Base-by-base conservation (phyloP, 352 stramenopile genomes). In the Phytophthora parvispora region DNA sequence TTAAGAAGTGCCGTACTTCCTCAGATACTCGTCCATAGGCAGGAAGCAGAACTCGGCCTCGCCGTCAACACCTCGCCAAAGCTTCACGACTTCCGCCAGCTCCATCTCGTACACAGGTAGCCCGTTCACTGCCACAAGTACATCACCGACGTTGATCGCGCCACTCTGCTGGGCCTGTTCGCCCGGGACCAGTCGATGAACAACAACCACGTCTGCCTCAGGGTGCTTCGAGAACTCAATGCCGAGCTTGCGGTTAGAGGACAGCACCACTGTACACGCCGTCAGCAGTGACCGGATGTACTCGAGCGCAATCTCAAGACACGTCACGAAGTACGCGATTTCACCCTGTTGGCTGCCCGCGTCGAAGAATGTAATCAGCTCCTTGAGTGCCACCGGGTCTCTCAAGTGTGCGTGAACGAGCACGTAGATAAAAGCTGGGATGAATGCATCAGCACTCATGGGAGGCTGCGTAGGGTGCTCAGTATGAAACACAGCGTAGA, bases 381-480 rank as follows among this genome's bases (percentile, higher is more conserved):
- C 87, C 54, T 93, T 94, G 10, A 95, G 64, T 32, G 84, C 75
- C 25, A 95, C 75, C 0, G 89, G 83, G 62, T 97, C 83, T 16
- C 80, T 80, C 27, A 97, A 47, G 13, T 72, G 67, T 24, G 87
- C 87, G 68, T 95, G 87, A 52, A 97, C 89, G 1, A 97, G 74
- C 58, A 95, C 86, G 77, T 90, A 97, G 55, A 97, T 97, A 71
- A 97, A 97, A 3, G 84, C 88, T 9, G 89, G 89, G 31, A 97
- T 95, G 40, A 97, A 97, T 13, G 92, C 86, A 62, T 97, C 89
- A 18, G 87, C 89, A 40, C 77, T 95, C 87, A 97, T 95, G 22
- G 88, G 87, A n/a, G 84, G 45, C 40, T 92, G 87, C 2, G 56
- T 79, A 3, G 85, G 83, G 38, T 95, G 87, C 57, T 97, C 89